These are phyloP conservation scores for Pichia sp. DNA, from an alignment of 1,139 yeast species.

Conservation along the genomic window DNA sequence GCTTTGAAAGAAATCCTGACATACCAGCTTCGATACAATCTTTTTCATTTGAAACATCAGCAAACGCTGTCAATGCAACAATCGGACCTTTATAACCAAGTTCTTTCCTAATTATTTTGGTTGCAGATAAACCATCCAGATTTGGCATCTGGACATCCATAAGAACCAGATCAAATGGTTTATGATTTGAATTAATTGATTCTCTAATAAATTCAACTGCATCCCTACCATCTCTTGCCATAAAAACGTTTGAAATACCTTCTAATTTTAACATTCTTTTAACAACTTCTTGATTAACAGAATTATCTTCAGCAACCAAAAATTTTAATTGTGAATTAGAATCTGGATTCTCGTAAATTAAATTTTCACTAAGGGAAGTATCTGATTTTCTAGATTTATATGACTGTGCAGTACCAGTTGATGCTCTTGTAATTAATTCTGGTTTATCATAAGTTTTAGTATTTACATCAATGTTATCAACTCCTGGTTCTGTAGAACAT, in stretches of 20 bases:
- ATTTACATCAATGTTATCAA: neutral
- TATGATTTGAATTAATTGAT: constrained; percentile 22
- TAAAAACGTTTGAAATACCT: constrained; percentile 61
- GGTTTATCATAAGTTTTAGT: constrained; percentile 36
- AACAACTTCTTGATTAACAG: constrained; percentile 86
- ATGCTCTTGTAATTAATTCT: constrained; percentile 40
- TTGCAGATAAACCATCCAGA: constrained; percentile 80
- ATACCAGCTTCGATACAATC: constrained; percentile 79
- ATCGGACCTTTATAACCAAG: constrained; percentile 67
- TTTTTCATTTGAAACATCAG: constrained; percentile 76
- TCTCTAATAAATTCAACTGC: constrained; percentile 63
- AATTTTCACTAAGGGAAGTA: constrained; percentile 12
- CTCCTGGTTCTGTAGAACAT: neutral
- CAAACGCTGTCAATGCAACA: constrained; percentile 90
- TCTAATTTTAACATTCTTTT: constrained; percentile 76
- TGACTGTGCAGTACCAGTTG: constrained; percentile 55
- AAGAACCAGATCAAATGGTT: constrained; percentile 64
- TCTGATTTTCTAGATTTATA: constrained; percentile 16
- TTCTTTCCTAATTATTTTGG: constrained; percentile 61
- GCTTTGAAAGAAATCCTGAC: constrained; percentile 84
- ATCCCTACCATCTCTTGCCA: constrained; percentile 88
- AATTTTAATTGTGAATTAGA: constrained; percentile 26
- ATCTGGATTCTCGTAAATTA: neutral
- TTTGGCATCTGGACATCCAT: constrained; percentile 99
- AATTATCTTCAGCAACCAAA: constrained; percentile 91